Base-by-base conservation (phyloP, 768 basidiomycete genomes). In the Leccinum arenicola region DNA sequence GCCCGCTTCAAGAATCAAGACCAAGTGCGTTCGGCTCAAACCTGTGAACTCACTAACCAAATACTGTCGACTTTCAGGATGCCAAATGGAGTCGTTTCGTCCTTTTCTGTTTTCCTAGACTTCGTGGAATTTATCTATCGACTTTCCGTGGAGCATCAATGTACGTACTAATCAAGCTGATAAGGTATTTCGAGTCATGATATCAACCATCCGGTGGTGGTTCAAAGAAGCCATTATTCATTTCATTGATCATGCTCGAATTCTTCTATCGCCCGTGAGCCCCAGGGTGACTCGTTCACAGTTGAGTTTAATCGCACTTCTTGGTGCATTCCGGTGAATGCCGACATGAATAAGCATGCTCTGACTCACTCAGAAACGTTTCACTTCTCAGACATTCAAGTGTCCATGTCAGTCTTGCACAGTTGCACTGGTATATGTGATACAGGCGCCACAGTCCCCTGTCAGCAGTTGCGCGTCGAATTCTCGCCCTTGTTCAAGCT, bases 171-270 rank as follows among this genome's bases (percentile, higher is more conserved):
- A 36, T 5, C 51, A 6, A 35, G 50, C 25, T 59, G 64, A 69
- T 68, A 64, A 60, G 60, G 43, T 33, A 58, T 67, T 12, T 45
- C 31, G 56, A 58, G 60, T 66, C 69, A 66, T n/a, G n/a, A n/a
- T n/a, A 54, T 33, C 58, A 19, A 25, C 29, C 57, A 58, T 65
- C 56, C 17, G 47, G 64, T 50, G n/a, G n/a, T n/a, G 49, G 52
- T 15, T 21, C 43, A 33, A 14, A 53, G 64, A 66, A 68, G 66
- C 38, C 27, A 4, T 45, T 19, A 12, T 5, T 45, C 43, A 45
- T 45, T 55, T 65, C 60, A 63, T 62, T 23, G 43, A 40, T 52
- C 55, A 29, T 25, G 21, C 29, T 6, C 43, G 43, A 45, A 45
- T 19, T 50, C 49, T 55, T 48, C 25, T 15, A 43, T 55, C 35